These are phyloP conservation scores for Tardiomyces digboiensis DNA, from an alignment of 1,139 yeast species.

Conservation along the genomic window DNA sequence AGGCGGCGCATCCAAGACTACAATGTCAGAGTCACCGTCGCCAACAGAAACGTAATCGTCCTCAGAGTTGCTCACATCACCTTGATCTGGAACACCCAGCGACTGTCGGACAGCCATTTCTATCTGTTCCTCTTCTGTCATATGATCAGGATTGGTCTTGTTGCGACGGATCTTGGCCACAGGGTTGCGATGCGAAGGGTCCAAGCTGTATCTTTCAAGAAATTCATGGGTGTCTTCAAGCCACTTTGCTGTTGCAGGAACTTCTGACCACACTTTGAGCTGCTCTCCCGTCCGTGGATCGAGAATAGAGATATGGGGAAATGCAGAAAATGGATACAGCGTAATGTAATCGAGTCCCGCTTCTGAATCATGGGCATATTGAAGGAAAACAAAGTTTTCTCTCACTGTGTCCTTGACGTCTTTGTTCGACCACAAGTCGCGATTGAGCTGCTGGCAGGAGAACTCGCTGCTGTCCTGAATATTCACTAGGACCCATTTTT, in stretches of 20 bases:
- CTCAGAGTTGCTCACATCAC: constrained; percentile 11
- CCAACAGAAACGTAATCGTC: constrained; percentile 10
- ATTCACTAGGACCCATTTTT: constrained; percentile 81
- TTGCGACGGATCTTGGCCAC: constrained; percentile 25
- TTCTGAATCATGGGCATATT: constrained; percentile 68
- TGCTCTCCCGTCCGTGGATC: constrained; percentile 97
- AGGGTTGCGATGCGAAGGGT: constrained; percentile 62
- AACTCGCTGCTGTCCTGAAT: constrained; percentile 82
- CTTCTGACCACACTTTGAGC: constrained; percentile 62
- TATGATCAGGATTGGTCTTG: constrained; percentile 21
- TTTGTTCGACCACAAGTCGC: constrained; percentile 87
- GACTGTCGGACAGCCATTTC: constrained; percentile 71
- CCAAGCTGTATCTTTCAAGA: constrained; percentile 42
- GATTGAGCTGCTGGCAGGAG: constrained; percentile 78
- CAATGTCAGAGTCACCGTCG: neutral
- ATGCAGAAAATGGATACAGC: constrained; percentile 58
- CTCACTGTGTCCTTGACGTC: constrained; percentile 54
- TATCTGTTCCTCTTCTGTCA: constrained; percentile 81
- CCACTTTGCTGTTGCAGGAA: constrained; percentile 52
- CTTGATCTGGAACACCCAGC: constrained; percentile 22
- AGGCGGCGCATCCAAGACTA: constrained; percentile 2
- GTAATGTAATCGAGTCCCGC: constrained; percentile 63
- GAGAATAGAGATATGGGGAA: constrained; percentile 84
- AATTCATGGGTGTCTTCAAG: constrained; percentile 34
- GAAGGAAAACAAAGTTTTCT: constrained; percentile 52